phyloP scores from a whole-genome alignment of 495 filamentous ascomycete genomes.

The Opeltia flavorubescens region DNA sequence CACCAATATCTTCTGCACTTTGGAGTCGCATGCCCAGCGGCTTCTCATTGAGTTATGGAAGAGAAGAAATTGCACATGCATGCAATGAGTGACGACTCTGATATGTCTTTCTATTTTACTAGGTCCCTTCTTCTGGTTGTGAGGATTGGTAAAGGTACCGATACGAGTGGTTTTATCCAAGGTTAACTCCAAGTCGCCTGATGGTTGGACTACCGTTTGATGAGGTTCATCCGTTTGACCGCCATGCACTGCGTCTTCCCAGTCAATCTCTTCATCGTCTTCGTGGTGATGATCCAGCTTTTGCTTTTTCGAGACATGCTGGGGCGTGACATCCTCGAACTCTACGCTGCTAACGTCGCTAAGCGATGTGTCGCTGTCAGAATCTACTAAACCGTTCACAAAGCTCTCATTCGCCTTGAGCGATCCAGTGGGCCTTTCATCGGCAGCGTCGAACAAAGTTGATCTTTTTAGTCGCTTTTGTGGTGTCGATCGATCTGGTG shows the following conservation, averaged over 20 bases:
- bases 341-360: slow-evolving; percentile 45
- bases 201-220: slow-evolving; percentile 8
- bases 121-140: slow-evolving; percentile 70
- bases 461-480: slow-evolving; percentile 25
- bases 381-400: slow-evolving; percentile 34
- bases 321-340: slow-evolving; percentile 46
- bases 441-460: slow-evolving; percentile 54
- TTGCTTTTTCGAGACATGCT: slow-evolving; percentile 12
- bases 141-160: slow-evolving; percentile 37
- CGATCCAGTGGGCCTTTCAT: slow-evolving; percentile 34
- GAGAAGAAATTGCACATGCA: slow-evolving; percentile 80
- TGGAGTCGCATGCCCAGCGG: slow-evolving; percentile 65
- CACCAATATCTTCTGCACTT: slow-evolving; percentile 64
- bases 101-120: slow-evolving; percentile 72
- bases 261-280: slow-evolving; percentile 48
- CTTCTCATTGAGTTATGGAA: slow-evolving; percentile 85
- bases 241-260: slow-evolving; percentile 66
- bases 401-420: slow-evolving; percentile 35
- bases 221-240: slow-evolving; percentile 1
- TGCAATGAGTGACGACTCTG: slow-evolving; percentile 61
- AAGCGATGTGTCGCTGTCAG: slow-evolving; percentile 46
- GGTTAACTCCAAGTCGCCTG: slow-evolving; percentile 62
- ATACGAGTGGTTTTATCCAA: slow-evolving; percentile 40
- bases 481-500: slow-evolving; percentile 1
- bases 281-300: slow-evolving; percentile 23